phyloP scores from a whole-genome alignment of 805 yeast species.

The Henningerozyma blattae region DNA sequence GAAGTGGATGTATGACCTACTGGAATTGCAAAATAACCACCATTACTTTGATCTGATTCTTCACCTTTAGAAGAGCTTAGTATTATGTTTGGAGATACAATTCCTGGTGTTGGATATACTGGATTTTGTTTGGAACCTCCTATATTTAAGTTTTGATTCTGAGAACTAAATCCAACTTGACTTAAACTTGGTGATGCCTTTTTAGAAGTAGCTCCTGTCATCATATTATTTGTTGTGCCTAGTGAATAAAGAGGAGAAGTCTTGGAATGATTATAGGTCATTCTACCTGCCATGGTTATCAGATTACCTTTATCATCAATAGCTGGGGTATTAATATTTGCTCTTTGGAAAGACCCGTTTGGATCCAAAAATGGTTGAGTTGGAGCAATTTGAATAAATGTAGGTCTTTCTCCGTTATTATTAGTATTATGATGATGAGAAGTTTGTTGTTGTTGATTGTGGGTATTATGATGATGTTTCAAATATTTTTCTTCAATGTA shows the following conservation, averaged over 20 bases:
- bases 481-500: slow-evolving; percentile 27
- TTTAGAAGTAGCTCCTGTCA: slow-evolving; percentile 2
- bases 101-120: too few relatives aligned
- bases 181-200: neutral
- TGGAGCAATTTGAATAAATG: neutral
- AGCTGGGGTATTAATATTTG: slow-evolving; percentile 24
- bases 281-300: slow-evolving; percentile 21
- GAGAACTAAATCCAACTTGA: slow-evolving; percentile 1
- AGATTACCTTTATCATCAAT: slow-evolving; percentile 28
- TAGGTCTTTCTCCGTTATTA: neutral
- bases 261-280: too few relatives aligned
- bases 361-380: neutral
- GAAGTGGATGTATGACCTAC: slow-evolving; percentile 3
- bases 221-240: too few relatives aligned
- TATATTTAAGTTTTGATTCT: neutral
- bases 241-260: too few relatives aligned
- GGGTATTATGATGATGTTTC: neutral
- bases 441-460: neutral
- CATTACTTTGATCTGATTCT: slow-evolving; percentile 17
- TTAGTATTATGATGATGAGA: neutral
- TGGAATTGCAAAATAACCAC: slow-evolving; percentile 27
- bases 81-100: too few relatives aligned
- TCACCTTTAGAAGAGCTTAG: slow-evolving; percentile 19
- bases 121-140: too few relatives aligned
- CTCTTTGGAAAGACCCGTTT: slow-evolving; percentile 2